phyloP scores from a whole-genome alignment of 768 basidiomycete genomes.

The Russula compacta region DNA sequence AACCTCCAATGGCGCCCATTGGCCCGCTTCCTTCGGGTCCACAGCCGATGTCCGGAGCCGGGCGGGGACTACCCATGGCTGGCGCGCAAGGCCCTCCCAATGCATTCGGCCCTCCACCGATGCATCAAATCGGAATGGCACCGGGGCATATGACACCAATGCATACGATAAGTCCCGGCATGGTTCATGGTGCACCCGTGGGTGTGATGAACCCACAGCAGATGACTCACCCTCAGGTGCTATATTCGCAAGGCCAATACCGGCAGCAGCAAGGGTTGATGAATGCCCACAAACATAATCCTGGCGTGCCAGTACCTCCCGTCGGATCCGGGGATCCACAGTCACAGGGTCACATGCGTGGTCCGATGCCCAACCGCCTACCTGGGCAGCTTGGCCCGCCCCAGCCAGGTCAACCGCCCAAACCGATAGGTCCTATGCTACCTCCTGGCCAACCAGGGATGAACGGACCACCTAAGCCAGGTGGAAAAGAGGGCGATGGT shows the following conservation, averaged over 20 bases:
- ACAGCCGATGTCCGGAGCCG: slow-evolving; percentile 22
- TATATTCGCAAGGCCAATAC: slow-evolving; percentile 4
- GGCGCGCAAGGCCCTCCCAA: slow-evolving; percentile 28
- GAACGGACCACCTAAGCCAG: slow-evolving; percentile 13
- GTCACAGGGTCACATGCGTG: slow-evolving; percentile 1
- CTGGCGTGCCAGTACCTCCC: background rate
- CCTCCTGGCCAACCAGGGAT: slow-evolving; percentile 21
- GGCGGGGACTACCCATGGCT: slow-evolving; percentile 31
- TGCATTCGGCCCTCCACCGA: slow-evolving; percentile 6
- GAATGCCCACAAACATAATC: slow-evolving; percentile 1
- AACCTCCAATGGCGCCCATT: slow-evolving; percentile 32
- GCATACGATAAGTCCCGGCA: slow-evolving; percentile 13
- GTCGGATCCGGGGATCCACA: background rate
- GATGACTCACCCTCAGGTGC: slow-evolving; percentile 1
- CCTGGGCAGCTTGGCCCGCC: slow-evolving; percentile 8
- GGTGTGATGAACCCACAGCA: slow-evolving; percentile 7
- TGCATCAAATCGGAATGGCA: slow-evolving; percentile 10
- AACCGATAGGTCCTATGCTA: slow-evolving; percentile 18
- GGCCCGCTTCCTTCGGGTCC: slow-evolving; percentile 28
- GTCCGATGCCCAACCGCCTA: background rate
- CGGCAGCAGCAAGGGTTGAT: slow-evolving; percentile 6
- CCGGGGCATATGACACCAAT: slow-evolving; percentile 7
- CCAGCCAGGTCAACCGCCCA: slow-evolving; percentile 10
- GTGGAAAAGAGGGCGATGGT: slow-evolving; percentile 9
- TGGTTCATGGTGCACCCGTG: slow-evolving; percentile 2